Evolutionary conservation across 139 green algal genomes (phyloP).

Genomic region (Chlorella vulgaris): DNA sequence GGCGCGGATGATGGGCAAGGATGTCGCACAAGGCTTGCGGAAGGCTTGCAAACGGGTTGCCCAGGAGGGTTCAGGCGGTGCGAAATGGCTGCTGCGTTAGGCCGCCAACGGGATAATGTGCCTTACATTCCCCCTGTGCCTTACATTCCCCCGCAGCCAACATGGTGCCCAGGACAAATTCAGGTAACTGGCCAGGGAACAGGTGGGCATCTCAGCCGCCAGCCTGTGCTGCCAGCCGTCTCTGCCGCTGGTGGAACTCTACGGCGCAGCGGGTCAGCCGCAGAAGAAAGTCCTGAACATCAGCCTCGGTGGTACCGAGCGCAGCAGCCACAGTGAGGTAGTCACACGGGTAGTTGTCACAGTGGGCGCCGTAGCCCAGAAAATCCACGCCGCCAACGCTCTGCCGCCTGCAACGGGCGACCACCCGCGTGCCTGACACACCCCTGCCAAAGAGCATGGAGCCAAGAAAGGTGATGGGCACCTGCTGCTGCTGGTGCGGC

Average conservation of each 20-base stretch:
- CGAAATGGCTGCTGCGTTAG: no score
- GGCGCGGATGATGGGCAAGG: no score
- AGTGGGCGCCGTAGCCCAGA: conserved; percentile 75
- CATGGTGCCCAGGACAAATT: no score
- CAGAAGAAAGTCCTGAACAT: conserved; percentile 76
- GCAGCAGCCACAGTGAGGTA: conserved; percentile 92
- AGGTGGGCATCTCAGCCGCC: no score
- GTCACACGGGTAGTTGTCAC: conserved; percentile 66
- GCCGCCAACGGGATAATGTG: no score
- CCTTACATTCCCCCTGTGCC: no score
- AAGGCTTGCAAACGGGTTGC: no score
- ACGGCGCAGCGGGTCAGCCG: conserved; percentile 47
- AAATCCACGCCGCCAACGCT: conserved; percentile 78
- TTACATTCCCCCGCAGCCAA: no score
- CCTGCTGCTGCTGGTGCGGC: conserved; percentile 4
- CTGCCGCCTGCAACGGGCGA: conserved; percentile 62
- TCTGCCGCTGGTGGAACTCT: conserved; percentile 29
- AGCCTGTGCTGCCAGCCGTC: no score
- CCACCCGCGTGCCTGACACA: conserved; percentile 86
- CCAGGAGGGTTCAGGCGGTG: no score
- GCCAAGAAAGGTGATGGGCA: conserved; percentile 65
- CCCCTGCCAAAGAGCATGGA: conserved; percentile 83
- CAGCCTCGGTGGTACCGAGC: conserved; percentile 66
- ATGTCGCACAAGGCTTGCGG: no score
- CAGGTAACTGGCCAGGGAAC: no score